Percentiles rank a stretch among this genome's conserved stretches.
Conservation (phyloP, 2,329 filamentous ascomycete species). For the Pezicula carpinea region DNA sequence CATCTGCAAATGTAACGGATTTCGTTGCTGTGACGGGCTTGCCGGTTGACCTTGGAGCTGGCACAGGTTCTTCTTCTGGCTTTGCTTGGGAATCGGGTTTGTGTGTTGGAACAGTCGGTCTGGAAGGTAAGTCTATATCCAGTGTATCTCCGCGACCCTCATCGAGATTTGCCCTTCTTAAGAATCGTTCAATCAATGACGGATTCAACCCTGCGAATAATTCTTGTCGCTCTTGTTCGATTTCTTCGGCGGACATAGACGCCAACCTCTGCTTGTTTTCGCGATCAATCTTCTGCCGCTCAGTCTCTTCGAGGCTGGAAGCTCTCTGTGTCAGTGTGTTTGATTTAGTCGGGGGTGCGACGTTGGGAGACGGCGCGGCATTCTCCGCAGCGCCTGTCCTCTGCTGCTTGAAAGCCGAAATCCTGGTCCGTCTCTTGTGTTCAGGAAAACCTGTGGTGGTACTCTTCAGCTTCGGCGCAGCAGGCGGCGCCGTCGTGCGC, state of each 20-base stretch:
- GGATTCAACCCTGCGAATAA: slow-evolving; percentile 75
- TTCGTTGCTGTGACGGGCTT: slow-evolving; percentile 34
- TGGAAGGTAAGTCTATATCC: not conserved
- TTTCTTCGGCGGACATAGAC: slow-evolving; percentile 76
- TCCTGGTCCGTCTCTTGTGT: slow-evolving; percentile 69
- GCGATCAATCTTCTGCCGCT: slow-evolving; percentile 70
- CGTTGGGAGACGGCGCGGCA: slow-evolving; percentile 11
- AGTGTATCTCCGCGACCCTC: slow-evolving; percentile 26
- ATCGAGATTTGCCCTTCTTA: slow-evolving; percentile 37
- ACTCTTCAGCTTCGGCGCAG: slow-evolving; percentile 53
- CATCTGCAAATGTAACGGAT: slow-evolving; percentile 35
- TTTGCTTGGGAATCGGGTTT: not conserved
- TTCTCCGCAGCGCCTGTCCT: slow-evolving; percentile 28
- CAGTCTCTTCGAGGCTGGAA: slow-evolving; percentile 41
- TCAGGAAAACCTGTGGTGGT: slow-evolving; percentile 75
- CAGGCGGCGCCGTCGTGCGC: slow-evolving; percentile 61
- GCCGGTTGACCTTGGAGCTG: slow-evolving; percentile 19
- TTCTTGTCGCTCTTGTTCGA: slow-evolving; percentile 74
- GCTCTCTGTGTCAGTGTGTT: slow-evolving; percentile 18
- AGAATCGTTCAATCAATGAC: slow-evolving; percentile 68
- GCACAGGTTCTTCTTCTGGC: slow-evolving; percentile 8
- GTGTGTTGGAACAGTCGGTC: not conserved
- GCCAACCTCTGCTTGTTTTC: slow-evolving; percentile 74
- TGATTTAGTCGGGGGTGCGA: slow-evolving; percentile 15
- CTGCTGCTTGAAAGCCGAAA: slow-evolving; percentile 78